These are phyloP conservation scores for Cutaneotrichosporon sp. DNA, from an alignment of 1,284 basidiomycete genomes.

Conservation along the genomic window DNA sequence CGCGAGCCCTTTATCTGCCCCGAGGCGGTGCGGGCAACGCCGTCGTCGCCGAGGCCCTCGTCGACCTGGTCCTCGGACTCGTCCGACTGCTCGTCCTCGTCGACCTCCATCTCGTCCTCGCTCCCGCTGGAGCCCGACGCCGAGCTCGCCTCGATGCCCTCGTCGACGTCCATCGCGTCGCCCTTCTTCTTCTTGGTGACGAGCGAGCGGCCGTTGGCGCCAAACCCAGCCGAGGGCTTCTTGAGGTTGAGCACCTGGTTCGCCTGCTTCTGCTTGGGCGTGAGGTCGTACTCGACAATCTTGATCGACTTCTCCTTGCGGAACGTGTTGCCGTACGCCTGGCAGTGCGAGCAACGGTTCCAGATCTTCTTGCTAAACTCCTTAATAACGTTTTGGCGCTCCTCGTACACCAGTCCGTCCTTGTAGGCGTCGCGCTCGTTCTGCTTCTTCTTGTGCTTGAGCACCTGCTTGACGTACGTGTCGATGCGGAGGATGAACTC, in stretches of 20 bases:
- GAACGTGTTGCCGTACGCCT: constrained; percentile 70
- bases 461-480: constrained; percentile 68
- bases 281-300: constrained; percentile 89
- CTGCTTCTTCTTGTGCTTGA: constrained; percentile 60
- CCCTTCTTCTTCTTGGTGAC: constrained; percentile 53
- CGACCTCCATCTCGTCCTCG: constrained; percentile 55
- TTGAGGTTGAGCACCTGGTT: constrained; percentile 60
- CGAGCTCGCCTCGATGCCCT: constrained; percentile 46
- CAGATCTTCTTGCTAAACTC: constrained; percentile 75
- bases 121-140: constrained; percentile 55
- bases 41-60: constrained; percentile 54
- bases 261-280: constrained; percentile 72
- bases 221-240: constrained; percentile 47
- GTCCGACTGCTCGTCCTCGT: constrained; percentile 60
- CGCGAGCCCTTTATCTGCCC: constrained; percentile 73
- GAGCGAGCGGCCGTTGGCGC: constrained; percentile 31
- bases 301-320: constrained; percentile 94
- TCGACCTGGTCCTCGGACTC: constrained; percentile 37
- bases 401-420: constrained; percentile 81
- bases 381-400: constrained; percentile 76
- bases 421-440: constrained; percentile 83
- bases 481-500: constrained; percentile 70
- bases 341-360: constrained; percentile 71
- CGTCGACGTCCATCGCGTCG: constrained; percentile 38
- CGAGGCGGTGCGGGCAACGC: constrained; percentile 63